phyloP scores from a whole-genome alignment of 768 basidiomycete genomes.

The Auriculariales sp. region DNA sequence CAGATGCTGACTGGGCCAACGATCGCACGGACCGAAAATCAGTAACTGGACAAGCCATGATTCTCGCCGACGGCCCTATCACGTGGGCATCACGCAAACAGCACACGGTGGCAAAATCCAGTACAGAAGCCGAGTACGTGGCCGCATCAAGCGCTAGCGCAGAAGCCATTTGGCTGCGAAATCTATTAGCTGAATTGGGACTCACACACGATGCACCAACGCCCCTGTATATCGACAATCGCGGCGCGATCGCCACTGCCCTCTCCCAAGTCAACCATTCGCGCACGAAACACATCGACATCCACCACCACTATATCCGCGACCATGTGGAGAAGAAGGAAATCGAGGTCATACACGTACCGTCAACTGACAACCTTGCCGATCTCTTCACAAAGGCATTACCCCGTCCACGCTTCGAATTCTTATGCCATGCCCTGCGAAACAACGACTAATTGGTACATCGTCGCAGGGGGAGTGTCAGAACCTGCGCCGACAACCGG shows the following conservation, averaged over 20 bases:
- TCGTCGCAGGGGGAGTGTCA: too few species aligned
- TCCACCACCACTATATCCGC: constrained; percentile 12
- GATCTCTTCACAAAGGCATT: constrained; percentile 16
- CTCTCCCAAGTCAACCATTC: constrained; percentile 21
- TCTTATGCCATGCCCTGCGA: too few species aligned
- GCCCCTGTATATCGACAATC: constrained; percentile 20
- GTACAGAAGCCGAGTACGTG: constrained; percentile 13
- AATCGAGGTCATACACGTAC: constrained; percentile 6
- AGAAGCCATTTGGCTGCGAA: not conserved
- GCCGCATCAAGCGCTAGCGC: constrained; percentile 5
- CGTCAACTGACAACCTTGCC: constrained; percentile 8
- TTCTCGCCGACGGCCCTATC: constrained; percentile 9
- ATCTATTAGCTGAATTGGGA: constrained; percentile 8
- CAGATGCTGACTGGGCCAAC: constrained; percentile 12
- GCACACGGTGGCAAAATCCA: constrained; percentile 10
- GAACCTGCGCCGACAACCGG: too few species aligned
- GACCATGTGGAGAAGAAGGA: constrained; percentile 7
- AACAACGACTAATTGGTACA: too few species aligned
- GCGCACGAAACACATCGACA: constrained; percentile 13
- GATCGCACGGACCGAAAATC: constrained; percentile 9
- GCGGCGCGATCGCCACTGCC: constrained; percentile 20
- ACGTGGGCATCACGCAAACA: constrained; percentile 12
- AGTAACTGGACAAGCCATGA: constrained; percentile 11
- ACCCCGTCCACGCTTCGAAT: too few species aligned
- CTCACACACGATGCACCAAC: constrained; percentile 5